Percentiles rank a stretch among this genome's conserved stretches.
These are phyloP conservation scores for Lasiosphaeria ovina DNA, from an alignment of 495 filamentous ascomycete genomes.

Conservation along the genomic window DNA sequence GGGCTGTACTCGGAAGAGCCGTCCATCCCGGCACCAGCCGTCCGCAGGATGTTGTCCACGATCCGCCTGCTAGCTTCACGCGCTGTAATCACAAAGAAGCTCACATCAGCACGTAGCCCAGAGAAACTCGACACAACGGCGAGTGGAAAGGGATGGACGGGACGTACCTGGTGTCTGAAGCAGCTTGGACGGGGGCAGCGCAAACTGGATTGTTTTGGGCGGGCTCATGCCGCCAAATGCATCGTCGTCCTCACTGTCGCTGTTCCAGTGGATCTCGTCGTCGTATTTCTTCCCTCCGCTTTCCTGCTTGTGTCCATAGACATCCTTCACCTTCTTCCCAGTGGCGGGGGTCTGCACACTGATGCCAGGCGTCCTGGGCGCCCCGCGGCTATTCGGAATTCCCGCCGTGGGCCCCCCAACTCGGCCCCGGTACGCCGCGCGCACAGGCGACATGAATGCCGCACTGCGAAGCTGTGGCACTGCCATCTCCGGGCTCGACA, in stretches of 20 bases:
- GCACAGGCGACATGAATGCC: slow-evolving; percentile 74
- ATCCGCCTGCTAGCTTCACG: slow-evolving; percentile 89
- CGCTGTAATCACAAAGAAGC: slow-evolving; percentile 44
- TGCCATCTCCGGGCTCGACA: slow-evolving; percentile 74
- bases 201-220: slow-evolving; percentile 97
- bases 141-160: not conserved
- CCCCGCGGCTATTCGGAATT: slow-evolving; percentile 12
- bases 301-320: slow-evolving; percentile 26
- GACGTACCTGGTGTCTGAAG: slow-evolving; percentile 85
- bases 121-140: not conserved
- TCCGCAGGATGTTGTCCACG: slow-evolving; percentile 83
- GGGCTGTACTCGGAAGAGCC: slow-evolving; percentile 64
- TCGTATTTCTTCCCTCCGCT: slow-evolving; percentile 13
- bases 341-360: slow-evolving; percentile 71
- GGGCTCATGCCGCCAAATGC: slow-evolving; percentile 74
- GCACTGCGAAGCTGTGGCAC: slow-evolving; percentile 80
- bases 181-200: slow-evolving; percentile 79
- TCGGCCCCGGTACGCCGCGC: slow-evolving; percentile 24
- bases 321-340: slow-evolving; percentile 43
- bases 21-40: slow-evolving; percentile 69
- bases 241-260: slow-evolving; percentile 59
- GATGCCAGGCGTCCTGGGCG: slow-evolving; percentile 66
- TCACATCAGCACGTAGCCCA: too few relatives aligned
- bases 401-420: slow-evolving; percentile 14
- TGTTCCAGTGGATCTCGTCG: slow-evolving; percentile 63